Evolutionary conservation across 208 protist genomes (phyloP), one percentile per base, ranked within the genome.

Genomic region (Trypanosomatidae sp.): DNA sequence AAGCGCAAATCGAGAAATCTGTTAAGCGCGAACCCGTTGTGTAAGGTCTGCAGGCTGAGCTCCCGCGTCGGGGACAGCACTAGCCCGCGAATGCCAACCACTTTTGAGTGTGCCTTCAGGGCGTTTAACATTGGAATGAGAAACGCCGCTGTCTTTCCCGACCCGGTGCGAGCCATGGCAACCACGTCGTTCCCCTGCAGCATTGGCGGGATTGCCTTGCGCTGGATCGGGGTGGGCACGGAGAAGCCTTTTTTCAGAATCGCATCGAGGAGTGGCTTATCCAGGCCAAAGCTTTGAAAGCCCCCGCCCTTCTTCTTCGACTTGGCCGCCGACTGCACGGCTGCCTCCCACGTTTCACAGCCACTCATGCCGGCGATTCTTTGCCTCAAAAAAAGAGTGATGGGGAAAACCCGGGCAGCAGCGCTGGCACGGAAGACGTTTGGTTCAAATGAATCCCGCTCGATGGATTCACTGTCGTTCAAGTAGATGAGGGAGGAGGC

Each of bases 101-200:
- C 92, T 33, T 88, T 92, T 43, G 92, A 93, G 86, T 99, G 97
- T 28, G 80, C 66, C 77, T 93, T 87, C 12, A 99, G 82, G 0
- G 91, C 81, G 71, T 99, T 88, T 58, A 99, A 74, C 85, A 99
- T 91, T 6, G 99, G 99, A 47, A 99, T 95, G 5, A 99, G 83
- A 80, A 99, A 99, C 8, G 99, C 98, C 7, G 97, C 99, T 7
- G 99, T 99, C 81, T 99, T 99, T 47, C 99, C 99, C 10, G 98
- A 99, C 64, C 99, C 99, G 17, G 99, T 99, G 62, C 99, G 91
- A 3, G 99, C 99, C 99, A 99, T 99, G 46, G 98, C 99, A 2
- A 99, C 98, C 0, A 99, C 92, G 80, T 99, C 99, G 50, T 89
- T 91, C 44, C 99, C 99, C 53, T 97, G 90, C 64, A 98, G 76